Conservation (phyloP, 2,329 filamentous ascomycete species). For the Diaporthe vaccinii region DNA sequence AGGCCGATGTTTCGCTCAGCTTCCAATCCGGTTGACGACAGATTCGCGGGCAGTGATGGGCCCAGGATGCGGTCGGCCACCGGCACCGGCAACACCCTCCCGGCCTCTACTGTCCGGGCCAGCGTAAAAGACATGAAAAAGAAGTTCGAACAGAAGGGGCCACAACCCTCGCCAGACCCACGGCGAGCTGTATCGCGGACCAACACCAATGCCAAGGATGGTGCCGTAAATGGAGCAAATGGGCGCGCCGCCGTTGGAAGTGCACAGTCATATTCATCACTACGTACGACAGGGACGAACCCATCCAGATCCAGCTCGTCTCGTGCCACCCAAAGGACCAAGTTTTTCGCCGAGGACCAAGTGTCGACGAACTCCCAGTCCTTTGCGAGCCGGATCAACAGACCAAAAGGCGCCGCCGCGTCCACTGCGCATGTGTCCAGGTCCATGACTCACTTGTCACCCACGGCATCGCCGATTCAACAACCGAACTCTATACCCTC, state of each 20-base stretch:
- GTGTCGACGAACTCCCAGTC: constrained; percentile 68
- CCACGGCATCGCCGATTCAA: constrained; percentile 47
- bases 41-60: constrained; percentile 47
- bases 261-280: constrained; percentile 57
- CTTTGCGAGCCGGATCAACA: constrained; percentile 71
- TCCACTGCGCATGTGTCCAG: constrained; percentile 56
- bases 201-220: constrained; percentile 53
- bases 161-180: constrained; percentile 48
- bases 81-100: constrained; percentile 52
- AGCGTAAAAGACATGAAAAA: constrained; percentile 86
- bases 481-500: constrained; percentile 49
- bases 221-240: constrained; percentile 47
- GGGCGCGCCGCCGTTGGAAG: constrained; percentile 51
- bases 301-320: constrained; percentile 47
- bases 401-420: constrained; percentile 59
- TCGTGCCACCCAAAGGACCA: constrained; percentile 59
- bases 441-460: constrained; percentile 59
- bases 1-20: constrained; percentile 65
- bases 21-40: constrained; percentile 68
- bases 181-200: constrained; percentile 51
- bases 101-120: constrained; percentile 58
- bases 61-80: constrained; percentile 51
- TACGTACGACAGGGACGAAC: constrained; percentile 54
- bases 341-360: constrained; percentile 64
- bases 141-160: constrained; percentile 73